Base-by-base conservation (phyloP, 2,329 filamentous ascomycete genomes). In the Trichoderma aggressivum region DNA sequence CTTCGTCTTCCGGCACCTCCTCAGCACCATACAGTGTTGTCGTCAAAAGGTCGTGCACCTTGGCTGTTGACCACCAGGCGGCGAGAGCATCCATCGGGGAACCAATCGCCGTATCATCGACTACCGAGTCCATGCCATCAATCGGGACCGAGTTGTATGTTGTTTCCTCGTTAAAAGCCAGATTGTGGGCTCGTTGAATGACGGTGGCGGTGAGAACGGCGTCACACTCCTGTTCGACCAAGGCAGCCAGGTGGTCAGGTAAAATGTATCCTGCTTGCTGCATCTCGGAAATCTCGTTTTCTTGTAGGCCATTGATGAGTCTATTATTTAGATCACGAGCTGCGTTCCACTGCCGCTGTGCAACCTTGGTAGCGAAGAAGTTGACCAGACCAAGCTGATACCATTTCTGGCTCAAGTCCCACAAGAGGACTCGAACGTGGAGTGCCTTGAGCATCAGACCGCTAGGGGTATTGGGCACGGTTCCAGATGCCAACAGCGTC, bases 361-460 rank as follows among this genome's bases (percentile, higher is more conserved):
- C 93, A 72, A 97, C 81, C 76, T 90, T 91, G 36, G 90, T 88
- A 32, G 93, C 94, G 72, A 94, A 82, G 21, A 89, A 83, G 74
- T 94, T 91, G 72, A 91, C 88, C 63, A 89, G 82, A 28, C 85
- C 86, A 74, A 89, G 88, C 73, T 90, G 87, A 63, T 92, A 87
- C 8, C 88, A 89, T 34, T 87, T 86, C 74, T 90, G 88, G 47
- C 91, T 90, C 10, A 89, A 78, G 75, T 94, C 91, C 92, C 93
- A 97, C 50, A 97, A 86, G 39, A 98, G 86, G 58, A 98, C 89
- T n/a, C 94, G 92, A 72, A 97, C 91, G 78, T 98, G 95, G 47
- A 98, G 84, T 1, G 95, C 93, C 80, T 97, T 97, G 70, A 97
- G 87, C 93, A 98, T 97, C 69, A 97, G 86, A 56, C 94, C 88